Evolutionary conservation across 2,329 filamentous ascomycete species (phyloP).

Genomic region (Hypoxylon sp.): DNA sequence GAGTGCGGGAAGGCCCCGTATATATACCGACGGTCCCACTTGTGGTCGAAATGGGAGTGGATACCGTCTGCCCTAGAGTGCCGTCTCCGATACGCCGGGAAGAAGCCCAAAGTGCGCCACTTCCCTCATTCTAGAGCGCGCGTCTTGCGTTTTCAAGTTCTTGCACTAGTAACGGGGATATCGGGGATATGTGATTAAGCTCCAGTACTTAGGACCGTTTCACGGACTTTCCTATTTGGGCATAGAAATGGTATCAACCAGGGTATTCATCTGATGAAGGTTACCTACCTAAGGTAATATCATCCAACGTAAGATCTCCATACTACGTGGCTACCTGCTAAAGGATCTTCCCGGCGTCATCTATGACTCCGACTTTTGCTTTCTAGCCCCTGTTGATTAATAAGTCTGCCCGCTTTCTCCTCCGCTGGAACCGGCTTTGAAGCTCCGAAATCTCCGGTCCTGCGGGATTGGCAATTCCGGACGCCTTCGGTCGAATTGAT

Average conservation of each 20-base stretch:
- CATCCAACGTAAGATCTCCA: neutral
- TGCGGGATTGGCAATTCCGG: constrained; percentile 18
- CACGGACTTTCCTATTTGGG: constrained; percentile 10
- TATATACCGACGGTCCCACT: neutral
- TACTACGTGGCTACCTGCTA: neutral
- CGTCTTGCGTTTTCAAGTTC: too few species aligned
- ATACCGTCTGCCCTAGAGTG: too few species aligned
- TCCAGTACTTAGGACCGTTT: neutral
- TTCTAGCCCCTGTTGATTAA: neutral
- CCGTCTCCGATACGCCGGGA: neutral
- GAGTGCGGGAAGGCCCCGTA: neutral
- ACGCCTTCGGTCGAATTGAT: constrained; percentile 25
- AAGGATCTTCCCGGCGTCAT: neutral
- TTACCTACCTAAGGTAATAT: too few species aligned
- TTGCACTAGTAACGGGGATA: constrained; percentile 2
- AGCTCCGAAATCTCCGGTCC: constrained; percentile 3
- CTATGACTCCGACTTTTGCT: neutral
- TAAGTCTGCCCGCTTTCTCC: neutral
- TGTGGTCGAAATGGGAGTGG: neutral
- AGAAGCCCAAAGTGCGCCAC: neutral
- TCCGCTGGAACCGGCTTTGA: neutral
- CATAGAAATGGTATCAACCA: neutral
- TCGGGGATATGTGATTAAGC: constrained; percentile 9
- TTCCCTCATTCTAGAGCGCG: neutral
- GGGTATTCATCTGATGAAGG: neutral